These are phyloP conservation scores for Colletotrichum scovillei DNA, from an alignment of 2,329 filamentous ascomycete species.

Conservation along the genomic window DNA sequence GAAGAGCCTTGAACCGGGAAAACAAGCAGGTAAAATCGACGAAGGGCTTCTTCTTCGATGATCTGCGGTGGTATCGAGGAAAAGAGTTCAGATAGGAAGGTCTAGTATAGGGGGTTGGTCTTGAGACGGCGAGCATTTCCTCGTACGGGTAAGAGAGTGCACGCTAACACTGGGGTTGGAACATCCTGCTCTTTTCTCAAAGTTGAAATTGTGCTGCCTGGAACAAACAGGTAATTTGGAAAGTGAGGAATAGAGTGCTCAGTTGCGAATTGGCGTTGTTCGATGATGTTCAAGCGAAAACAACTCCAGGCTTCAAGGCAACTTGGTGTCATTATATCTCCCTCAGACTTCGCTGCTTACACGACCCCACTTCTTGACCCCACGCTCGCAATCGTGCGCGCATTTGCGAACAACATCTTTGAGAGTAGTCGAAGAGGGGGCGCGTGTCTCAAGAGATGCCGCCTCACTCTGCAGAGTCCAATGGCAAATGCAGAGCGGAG, in stretches of 20 bases:
- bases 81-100: neutral
- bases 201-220: neutral
- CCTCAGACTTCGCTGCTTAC: neutral
- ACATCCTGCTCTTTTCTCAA: slow-evolving; percentile 22
- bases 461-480: slow-evolving; percentile 16
- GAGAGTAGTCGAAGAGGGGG: neutral
- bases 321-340: neutral
- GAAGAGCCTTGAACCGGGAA: neutral
- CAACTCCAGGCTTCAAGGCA: neutral
- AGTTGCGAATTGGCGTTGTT: neutral
- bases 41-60: neutral
- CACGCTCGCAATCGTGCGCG: neutral
- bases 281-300: neutral
- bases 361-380: neutral
- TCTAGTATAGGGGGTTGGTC: neutral
- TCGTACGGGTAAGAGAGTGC: slow-evolving; percentile 10
- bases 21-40: neutral
- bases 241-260: neutral
- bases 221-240: neutral
- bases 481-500: neutral
- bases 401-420: slow-evolving; percentile 18
- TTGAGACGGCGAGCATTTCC: neutral
- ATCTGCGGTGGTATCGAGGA: neutral
- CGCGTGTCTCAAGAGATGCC: neutral
- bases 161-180: slow-evolving; percentile 7